These are phyloP conservation scores for Globisporangium apiculatum DNA, from an alignment of 352 stramenopile species.

Conservation along the genomic window DNA sequence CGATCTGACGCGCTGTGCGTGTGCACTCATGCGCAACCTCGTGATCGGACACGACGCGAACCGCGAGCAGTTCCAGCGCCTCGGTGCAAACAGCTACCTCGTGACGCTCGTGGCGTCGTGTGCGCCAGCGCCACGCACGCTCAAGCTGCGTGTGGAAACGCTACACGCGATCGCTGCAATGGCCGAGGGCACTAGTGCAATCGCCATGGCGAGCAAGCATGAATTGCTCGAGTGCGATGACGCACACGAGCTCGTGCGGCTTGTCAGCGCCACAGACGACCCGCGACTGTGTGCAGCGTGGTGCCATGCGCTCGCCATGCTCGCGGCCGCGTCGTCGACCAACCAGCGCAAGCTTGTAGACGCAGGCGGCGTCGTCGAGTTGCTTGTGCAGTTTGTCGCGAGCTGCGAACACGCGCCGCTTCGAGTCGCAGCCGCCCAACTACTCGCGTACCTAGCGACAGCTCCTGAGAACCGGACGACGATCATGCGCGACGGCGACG, in stretches of 20 bases:
- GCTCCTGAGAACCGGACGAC: slow-evolving; percentile 33
- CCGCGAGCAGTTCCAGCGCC: slow-evolving; percentile 37
- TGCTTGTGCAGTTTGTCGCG: slow-evolving; percentile 30
- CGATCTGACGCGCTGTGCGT: slow-evolving; percentile 25
- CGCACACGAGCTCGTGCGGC: slow-evolving; percentile 23
- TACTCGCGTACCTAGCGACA: slow-evolving; percentile 43
- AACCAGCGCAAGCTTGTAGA: slow-evolving; percentile 48
- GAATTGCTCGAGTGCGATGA: slow-evolving; percentile 52
- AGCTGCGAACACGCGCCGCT: slow-evolving; percentile 14
- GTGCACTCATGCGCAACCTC: slow-evolving; percentile 41
- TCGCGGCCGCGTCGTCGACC: slow-evolving; percentile 23
- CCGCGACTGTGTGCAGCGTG: slow-evolving; percentile 34
- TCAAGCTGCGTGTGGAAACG: slow-evolving; percentile 40
- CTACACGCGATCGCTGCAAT: slow-evolving; percentile 49
- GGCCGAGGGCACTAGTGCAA: slow-evolving; percentile 19
- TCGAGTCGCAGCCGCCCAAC: slow-evolving; percentile 22
- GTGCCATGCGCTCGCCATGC: slow-evolving; percentile 37
- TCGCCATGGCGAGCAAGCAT: slow-evolving; percentile 40
- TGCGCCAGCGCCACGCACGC: not conserved
- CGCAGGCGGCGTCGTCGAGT: slow-evolving; percentile 20
- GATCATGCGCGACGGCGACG: slow-evolving; percentile 36
- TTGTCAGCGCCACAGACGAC: slow-evolving; percentile 19
- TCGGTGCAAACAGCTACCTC: slow-evolving; percentile 36
- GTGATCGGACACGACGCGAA: slow-evolving; percentile 40
- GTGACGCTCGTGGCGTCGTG: slow-evolving; percentile 18